phyloP scores from a whole-genome alignment of 257 asterid species.

The Plantago major region DNA sequence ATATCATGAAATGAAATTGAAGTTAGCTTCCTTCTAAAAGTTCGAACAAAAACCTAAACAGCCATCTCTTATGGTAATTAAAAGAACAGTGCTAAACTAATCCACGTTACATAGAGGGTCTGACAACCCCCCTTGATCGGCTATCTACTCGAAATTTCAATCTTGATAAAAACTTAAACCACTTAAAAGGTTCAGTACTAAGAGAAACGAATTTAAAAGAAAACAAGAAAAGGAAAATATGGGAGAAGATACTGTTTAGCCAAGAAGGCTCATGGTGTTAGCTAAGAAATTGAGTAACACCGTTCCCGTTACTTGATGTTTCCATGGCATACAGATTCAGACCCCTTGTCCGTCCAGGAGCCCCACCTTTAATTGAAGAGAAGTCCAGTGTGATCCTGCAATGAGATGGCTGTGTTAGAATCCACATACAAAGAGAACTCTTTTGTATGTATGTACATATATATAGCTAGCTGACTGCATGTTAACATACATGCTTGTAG shows the following conservation, averaged over 20 bases:
- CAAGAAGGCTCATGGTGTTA: neutral
- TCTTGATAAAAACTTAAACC: constrained; percentile 20
- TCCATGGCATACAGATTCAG: constrained; percentile 30
- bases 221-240: neutral
- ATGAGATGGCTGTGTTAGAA: constrained; percentile 19
- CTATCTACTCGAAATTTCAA: constrained; percentile 20
- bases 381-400: constrained; percentile 64
- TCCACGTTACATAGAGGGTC: constrained; percentile 1
- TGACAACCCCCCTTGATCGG: neutral
- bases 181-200: constrained; percentile 20
- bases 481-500: constrained; percentile 38
- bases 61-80: constrained; percentile 6
- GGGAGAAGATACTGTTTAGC: constrained; percentile 19
- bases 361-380: constrained; percentile 67
- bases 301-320: constrained; percentile 7
- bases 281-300: constrained; percentile 1
- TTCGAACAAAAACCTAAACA: too few relatives aligned
- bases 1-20: neutral
- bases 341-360: constrained; percentile 87
- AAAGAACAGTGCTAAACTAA: neutral
- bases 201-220: constrained; percentile 6
- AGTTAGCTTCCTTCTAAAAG: neutral
- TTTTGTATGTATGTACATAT: neutral
- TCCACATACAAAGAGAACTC: neutral
- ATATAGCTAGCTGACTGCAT: constrained; percentile 6